Evolutionary conservation across 768 basidiomycete species (phyloP), one percentile per base, ranked within the genome.

Genomic region (Pisolithus tinctorius): DNA sequence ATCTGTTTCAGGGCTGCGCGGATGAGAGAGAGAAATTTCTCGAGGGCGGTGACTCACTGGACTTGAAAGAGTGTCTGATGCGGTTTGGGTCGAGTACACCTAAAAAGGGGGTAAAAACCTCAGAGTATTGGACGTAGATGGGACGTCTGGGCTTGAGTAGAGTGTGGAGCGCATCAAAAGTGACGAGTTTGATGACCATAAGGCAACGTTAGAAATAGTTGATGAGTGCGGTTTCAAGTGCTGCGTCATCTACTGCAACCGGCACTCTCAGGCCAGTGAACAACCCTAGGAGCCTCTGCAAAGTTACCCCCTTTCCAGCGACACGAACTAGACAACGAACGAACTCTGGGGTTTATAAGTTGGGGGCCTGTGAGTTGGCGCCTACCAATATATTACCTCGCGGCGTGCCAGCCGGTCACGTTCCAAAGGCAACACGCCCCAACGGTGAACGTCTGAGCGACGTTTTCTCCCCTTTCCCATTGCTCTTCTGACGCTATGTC

Each of bases 81-180:
- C 68, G 63, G 29, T 67, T 65, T 13, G 83, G 81, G 37, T 77
- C 71, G 13, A 89, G 71, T 2, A 61, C 52, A n/a, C 86, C 88
- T 1, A 90, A 67, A 62, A 78, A 82, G 0, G 86, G 84, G 26
- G 76, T 72, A 51, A 92, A 88, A 3, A 74, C 76, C 55, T 81
- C 76, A 0, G 83, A 74, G 36, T 68, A 79, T 56, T 81, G 87
- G 27, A 79, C 72, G 53, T 85, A 74, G 43, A 92, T 75, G 3
- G 89, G 86, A 31, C 67, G 67, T 6, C 86, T 79, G 17, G 86
- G 88, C 2, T 75, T 75, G 14, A 92, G 71, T 5, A 89, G 71
- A n/a, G 89, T 92, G 59, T 84, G 80, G 25, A 90, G 69, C 1
- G 81, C 81, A 59, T 92, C 89, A 57, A 92, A 90, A n/a, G 84